Evolutionary conservation across 2,329 filamentous ascomycete genomes (phyloP), one percentile per base, ranked within the genome.

Genomic region (Fusarium hostae): DNA sequence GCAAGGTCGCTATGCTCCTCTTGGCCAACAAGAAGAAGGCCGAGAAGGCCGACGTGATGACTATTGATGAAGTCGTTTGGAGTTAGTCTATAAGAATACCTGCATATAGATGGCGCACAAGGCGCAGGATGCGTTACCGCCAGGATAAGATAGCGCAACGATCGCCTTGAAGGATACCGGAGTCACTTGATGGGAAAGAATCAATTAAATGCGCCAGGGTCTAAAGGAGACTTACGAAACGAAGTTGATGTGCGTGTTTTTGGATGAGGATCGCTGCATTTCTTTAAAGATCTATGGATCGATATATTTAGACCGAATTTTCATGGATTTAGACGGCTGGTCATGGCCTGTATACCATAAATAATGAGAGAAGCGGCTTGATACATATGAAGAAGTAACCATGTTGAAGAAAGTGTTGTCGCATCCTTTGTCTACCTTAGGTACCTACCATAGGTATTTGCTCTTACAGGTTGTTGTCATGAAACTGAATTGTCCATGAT

Each of bases 21-120:
- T 85, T 45, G 82, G 81, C 24, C 83, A 84, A 63, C 79, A 80
- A 57, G 82, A 84, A 57, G 80, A 84, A n/a, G 75, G 68, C 32
- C 72, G 70, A 56, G 79, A 83, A 24, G 75, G 68, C 35, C 73
- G 70, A 47, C 78, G 77, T 51, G 72, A 73, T 59, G 71, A 73
- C 56, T 70, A 74, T 50, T 74, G 68, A 79, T 70, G 67, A 60
- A 51, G 59, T 65, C 48, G 58, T 67, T 68, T 69, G 66, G 44
- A 71, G 65, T 75, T 72, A 55, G 63, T 73, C 58, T 77, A 78
- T 71, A 68, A 65, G 52, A 73, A 59, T 76, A 68, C 77, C 78
- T 81, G 79, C 81, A 81, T 82, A 82, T 82, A 83, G 80, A 83
- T 76, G 77, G 79, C 73, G 69, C 66, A 74, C 54, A 47, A 71